Conservation (phyloP, 2,329 filamentous ascomycete genomes). For the Hymenoscyphus albidus region DNA sequence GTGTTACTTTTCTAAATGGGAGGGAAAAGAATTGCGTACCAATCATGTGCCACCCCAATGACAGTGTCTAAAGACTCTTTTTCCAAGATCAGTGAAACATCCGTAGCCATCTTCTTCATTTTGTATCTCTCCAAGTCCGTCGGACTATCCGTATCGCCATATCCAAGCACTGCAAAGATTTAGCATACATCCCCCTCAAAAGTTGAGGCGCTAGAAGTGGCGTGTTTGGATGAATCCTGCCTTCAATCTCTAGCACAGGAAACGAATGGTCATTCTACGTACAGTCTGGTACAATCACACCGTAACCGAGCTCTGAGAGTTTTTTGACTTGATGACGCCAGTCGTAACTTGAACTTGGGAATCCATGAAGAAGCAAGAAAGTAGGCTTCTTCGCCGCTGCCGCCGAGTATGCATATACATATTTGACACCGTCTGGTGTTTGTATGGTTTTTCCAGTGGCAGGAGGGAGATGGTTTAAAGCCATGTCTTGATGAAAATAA, state of each 20-base stretch:
- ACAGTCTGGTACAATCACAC: slow-evolving; percentile 50
- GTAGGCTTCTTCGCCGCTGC: slow-evolving; percentile 28
- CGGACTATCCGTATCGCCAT: slow-evolving; percentile 49
- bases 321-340: slow-evolving; percentile 42
- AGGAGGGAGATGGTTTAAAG: background rate
- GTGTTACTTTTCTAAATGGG: background rate
- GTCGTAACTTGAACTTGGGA: slow-evolving; percentile 40
- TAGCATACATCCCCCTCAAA: too few relatives aligned
- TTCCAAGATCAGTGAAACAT: slow-evolving; percentile 36
- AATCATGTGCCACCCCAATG: slow-evolving; percentile 19
- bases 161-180: slow-evolving; percentile 44
- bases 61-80: slow-evolving; percentile 17
- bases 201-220: too few relatives aligned
- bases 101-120: slow-evolving; percentile 30
- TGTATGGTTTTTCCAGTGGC: background rate
- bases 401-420: slow-evolving; percentile 1
- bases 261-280: too few relatives aligned
- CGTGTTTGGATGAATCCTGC: too few relatives aligned
- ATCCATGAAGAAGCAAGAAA: slow-evolving; percentile 42
- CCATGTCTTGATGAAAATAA: background rate
- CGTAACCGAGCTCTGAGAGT: slow-evolving; percentile 39
- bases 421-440: background rate
- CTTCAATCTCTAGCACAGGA: too few relatives aligned
- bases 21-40: background rate
- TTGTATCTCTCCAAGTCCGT: slow-evolving; percentile 31